Evolutionary conservation across 2,329 filamentous ascomycete genomes (phyloP).

Genomic region (Cladosporium sp.): DNA sequence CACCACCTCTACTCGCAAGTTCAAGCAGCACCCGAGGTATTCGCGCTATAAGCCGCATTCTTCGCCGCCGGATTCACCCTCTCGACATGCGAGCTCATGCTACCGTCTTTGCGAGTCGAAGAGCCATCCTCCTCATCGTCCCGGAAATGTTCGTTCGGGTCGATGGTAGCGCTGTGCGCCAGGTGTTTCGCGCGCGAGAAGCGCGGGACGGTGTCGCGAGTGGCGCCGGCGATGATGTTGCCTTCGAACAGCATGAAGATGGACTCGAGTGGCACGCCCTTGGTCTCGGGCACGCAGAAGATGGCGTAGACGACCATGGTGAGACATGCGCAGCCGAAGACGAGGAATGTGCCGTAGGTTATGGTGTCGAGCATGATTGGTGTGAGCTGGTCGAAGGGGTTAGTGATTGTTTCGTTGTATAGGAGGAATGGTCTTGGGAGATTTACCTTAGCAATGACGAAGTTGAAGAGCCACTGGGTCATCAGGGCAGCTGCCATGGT

Average conservation of each 20-base stretch:
- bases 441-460: conserved; percentile 28
- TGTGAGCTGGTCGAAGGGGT: conserved; percentile 27
- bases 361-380: conserved; percentile 42
- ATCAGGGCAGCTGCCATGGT: conserved; percentile 42
- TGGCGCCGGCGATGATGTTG: conserved; percentile 37
- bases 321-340: conserved; percentile 40
- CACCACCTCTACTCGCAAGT: background rate
- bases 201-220: conserved; percentile 36
- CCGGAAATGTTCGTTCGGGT: conserved; percentile 15
- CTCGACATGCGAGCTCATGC: conserved; percentile 12
- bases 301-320: conserved; percentile 40
- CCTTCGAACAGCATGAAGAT: conserved; percentile 41
- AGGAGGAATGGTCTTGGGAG: background rate
- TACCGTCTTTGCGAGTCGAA: conserved; percentile 15
- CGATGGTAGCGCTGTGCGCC: conserved; percentile 24
- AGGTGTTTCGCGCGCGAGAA: conserved; percentile 35
- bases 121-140: conserved; percentile 30
- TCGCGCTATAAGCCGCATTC: conserved; percentile 7
- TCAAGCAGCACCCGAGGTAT: conserved; percentile 11
- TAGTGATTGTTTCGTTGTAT: background rate
- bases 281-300: conserved; percentile 42
- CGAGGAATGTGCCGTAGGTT: conserved; percentile 38
- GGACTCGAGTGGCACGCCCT: conserved; percentile 40
- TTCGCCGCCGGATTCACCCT: conserved; percentile 7
- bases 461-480: conserved; percentile 45